Base-by-base conservation (phyloP, 306 rosid genomes). In the Quercus aquifolioides region DNA sequence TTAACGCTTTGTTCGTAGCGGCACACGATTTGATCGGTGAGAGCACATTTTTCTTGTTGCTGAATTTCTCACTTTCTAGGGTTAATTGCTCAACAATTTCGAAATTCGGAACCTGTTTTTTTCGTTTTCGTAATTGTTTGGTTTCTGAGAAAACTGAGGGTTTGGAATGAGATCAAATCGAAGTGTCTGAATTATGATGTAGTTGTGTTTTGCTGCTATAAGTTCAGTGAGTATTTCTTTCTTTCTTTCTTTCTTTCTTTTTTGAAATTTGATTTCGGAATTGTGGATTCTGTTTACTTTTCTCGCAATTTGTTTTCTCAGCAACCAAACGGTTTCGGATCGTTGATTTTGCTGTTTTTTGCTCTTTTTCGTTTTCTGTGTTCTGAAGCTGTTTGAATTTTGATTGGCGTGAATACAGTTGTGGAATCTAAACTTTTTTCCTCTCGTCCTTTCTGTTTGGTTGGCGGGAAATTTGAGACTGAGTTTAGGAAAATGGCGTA, bases 1-100 rank as follows among this genome's bases (percentile, higher is more conserved):
- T 41, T 41, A 41, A 41, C 0, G 82, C 83, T 79, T 52, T 2
- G 60, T 25, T 62, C 19, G 58, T 14, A 55, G 30, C 33, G 33
- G 63, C 46, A 38, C 46, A 6, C 77, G 52, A 55, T 46, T 74
- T 54, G 74, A 89, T 88, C 81, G 86, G 89, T 78, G 77, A 84
- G 87, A 76, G 63, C 52, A 69, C 82, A 63, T 64, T 85, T 85
- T 75, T 25, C 31, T 57, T 58, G 30, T 84, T 78, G 73, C 82
- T 71, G 9, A 71, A 67, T 64, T 63, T 49, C 69, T 71, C 19
- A 1, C 30, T 5, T 52, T 14, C 69, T 75, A 43, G 84, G 83
- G 84, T 46, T 76, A 21, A 21, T 30, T 46, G 7, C 19, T 71
- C 55, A 21, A 21, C 33, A 12, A 31, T 71, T 54, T 18, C 20